Base-by-base conservation (phyloP, 306 rosid genomes). In the Acacia acuminata region DNA sequence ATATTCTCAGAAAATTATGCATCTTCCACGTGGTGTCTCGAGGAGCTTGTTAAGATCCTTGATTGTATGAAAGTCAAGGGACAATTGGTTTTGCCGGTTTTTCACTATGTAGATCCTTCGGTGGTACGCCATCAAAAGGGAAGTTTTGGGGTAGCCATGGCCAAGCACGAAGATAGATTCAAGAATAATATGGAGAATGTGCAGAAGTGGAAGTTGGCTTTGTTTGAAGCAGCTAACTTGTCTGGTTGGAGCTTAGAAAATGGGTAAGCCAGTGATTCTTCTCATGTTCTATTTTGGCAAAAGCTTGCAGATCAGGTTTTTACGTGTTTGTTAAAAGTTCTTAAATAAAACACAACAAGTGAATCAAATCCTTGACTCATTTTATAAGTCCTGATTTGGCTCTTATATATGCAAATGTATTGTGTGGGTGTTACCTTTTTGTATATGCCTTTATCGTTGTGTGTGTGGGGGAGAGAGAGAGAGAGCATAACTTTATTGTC, bases 1-100 rank as follows among this genome's bases (percentile, higher is more conserved):
- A 82, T 89, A 13, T 85, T 89, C 22, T 83, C 90, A 5, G 34
- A 82, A 25, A 89, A 85, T 56, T 89, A 87, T 79, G 88, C 84
- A 15, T 74, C 76, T 10, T 85, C 85, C 24, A 73, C 68, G 16
- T 81, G 86, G 88, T 87, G 90, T 34, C 83, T 89, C 68, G 88
- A 87, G 70, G 88, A 83, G 10, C 79, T 89, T 64, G 88, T 45
- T 10, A 87, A 79, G 81, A 87, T 84, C 74, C n/a, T 66, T 16
- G 77, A 76, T 24, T 87, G 86, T 38, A 66, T 43, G 79, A 74
- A 82, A 63, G 20, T 58, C 10, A 82, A 24, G 51, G 84, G 81
- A 1, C 90, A 85, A 11, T 38, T 77, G 47, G 88, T 89, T 70
- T 81, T 71, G 63, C 89, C 92, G 0, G 77, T 89, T 53, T 89